Base-by-base conservation (phyloP, 805 yeast species). In the Candida vaughaniae region DNA sequence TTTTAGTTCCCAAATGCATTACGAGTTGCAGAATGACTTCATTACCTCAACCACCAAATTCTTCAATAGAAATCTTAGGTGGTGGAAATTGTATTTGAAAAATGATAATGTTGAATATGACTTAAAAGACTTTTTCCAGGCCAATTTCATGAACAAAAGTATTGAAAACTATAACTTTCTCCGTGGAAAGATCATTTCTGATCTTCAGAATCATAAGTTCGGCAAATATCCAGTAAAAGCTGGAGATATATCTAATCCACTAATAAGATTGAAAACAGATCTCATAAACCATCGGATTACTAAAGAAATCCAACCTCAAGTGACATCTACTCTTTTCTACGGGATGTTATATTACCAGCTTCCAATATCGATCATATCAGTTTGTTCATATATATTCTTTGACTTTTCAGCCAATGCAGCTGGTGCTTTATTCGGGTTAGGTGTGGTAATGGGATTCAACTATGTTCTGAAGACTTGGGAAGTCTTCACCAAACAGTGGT, bases 81-180 rank as follows among this genome's bases (percentile, higher is more conserved):
- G 73, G 73, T 68, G 71, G 69, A 66, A 53, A 43, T 46, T 68
- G n/a, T 68, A 68, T 45, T 52, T 50, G 38, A 57, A 56, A 31
- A 68, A 68, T 41, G 74, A 68, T 34, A 67, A 68, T 43, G 66
- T 68, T 16, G 72, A 66, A 46, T 68, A 68, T 39, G 62, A 58
- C 25, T 43, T 68, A 29, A 68, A 68, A 39, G 74, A 68, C 38
- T 65, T 41, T 46, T 60, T 68, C 40, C 52, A 40, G 29, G 32
- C 45, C 6, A 47, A 56, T 23, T 68, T 68, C 48, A 65, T 68
- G 71, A 50, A 43, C 35, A 42, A 53, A 17, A 65, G 72, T 38
- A 64, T 67, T 25, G 71, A 66, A 35, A 47, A 52, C 22, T 68
- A 61, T 41, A 65, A 61, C 41, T 64, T 53, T 38, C 39, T 56